Evolutionary conservation across 768 basidiomycete species (phyloP).

Genomic region (Nidula microcarpa): DNA sequence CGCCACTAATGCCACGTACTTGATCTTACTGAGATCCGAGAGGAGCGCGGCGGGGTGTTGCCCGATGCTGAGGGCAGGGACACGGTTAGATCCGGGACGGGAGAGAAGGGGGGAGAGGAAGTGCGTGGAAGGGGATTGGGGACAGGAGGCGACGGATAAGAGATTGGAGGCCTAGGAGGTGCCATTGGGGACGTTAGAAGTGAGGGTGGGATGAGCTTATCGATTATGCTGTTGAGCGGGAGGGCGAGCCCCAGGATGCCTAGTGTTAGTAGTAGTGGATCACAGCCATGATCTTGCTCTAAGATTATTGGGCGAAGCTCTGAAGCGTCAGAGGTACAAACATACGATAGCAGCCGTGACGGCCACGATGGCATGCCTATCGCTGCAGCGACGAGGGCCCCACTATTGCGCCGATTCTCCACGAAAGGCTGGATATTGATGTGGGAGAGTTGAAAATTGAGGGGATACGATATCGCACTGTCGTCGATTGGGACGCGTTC

Average conservation of each 20-base stretch:
- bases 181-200: slow-evolving; percentile 54
- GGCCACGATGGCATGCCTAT: no score
- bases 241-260: slow-evolving; percentile 78
- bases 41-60: slow-evolving; percentile 54
- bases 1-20: slow-evolving; percentile 46
- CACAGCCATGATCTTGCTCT: no score
- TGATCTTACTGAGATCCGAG: slow-evolving; percentile 45
- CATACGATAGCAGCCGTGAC: no score
- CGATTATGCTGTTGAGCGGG: slow-evolving; percentile 68
- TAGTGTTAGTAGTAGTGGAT: no score
- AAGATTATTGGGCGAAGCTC: no score
- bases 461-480: no score
- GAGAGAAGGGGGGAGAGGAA: slow-evolving; percentile 68
- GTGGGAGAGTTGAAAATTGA: no score
- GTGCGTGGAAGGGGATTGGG: slow-evolving; percentile 51
- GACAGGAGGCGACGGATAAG: slow-evolving; percentile 57
- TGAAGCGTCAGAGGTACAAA: no score
- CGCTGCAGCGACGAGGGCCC: no score
- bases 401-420: no score
- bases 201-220: slow-evolving; percentile 42
- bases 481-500: no score
- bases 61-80: slow-evolving; percentile 69
- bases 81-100: slow-evolving; percentile 56
- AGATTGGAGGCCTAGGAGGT: slow-evolving; percentile 64
- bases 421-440: no score